Evolutionary conservation across 148 eudicot species (phyloP).

Genomic region (Camellia sinensis): DNA sequence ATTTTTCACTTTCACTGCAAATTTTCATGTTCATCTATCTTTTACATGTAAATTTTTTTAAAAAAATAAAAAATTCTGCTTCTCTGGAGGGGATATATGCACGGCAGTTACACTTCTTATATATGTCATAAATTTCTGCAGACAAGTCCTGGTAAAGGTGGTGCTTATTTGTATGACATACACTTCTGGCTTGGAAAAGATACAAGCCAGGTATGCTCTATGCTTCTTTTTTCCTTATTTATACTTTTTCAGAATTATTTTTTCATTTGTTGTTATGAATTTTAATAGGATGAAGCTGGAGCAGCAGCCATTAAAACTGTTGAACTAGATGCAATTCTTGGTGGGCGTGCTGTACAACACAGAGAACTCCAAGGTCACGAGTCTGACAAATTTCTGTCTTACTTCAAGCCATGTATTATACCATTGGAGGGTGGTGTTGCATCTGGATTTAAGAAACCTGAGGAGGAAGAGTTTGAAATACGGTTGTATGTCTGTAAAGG

Average conservation of each 20-base stretch:
- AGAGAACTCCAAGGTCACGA: slow-evolving; percentile 94
- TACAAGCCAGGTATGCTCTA: slow-evolving; percentile 78
- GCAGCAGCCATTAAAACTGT: slow-evolving; percentile 97
- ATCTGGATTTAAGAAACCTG: slow-evolving; percentile 86
- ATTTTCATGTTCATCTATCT: not conserved
- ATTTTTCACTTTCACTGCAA: not conserved
- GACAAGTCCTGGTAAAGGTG: slow-evolving; percentile 88
- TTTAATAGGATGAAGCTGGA: slow-evolving; percentile 89
- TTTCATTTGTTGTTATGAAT: slow-evolving; percentile 14
- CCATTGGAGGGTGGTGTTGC: slow-evolving; percentile 97
- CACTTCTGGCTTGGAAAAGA: slow-evolving; percentile 99
- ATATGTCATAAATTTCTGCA: slow-evolving; percentile 25
- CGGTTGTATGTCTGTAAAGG: slow-evolving; percentile 84
- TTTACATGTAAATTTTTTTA: not conserved
- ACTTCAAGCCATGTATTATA: slow-evolving; percentile 89
- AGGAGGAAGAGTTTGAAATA: slow-evolving; percentile 95
- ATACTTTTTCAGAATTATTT: not conserved
- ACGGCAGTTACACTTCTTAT: not conserved
- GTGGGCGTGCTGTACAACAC: slow-evolving; percentile 93
- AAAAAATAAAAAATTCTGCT: not conserved
- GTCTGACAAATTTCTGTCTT: slow-evolving; percentile 93
- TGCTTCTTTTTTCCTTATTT: slow-evolving; percentile 9
- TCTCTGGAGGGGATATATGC: not conserved
- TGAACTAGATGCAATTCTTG: slow-evolving; percentile 88
- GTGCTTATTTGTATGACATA: slow-evolving; percentile 81